Evolutionary conservation across 2,329 filamentous ascomycete species (phyloP).

Genomic region (Fusarium paranaense): DNA sequence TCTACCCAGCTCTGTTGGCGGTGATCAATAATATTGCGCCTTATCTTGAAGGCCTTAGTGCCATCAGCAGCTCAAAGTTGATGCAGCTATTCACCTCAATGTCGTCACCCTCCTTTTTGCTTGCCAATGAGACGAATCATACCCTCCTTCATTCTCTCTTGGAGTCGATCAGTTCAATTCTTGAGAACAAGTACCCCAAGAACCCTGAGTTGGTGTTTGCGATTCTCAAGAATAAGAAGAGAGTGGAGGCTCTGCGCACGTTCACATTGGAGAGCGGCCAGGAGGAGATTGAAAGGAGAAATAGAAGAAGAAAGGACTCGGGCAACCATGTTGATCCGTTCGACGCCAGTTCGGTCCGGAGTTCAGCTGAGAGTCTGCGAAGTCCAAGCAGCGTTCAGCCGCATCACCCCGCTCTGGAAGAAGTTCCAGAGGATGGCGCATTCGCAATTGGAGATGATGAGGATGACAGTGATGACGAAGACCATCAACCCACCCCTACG

Average conservation of each 20-base stretch:
- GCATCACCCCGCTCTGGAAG: conserved; percentile 46
- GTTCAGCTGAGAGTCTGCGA: conserved; percentile 75
- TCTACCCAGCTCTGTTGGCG: conserved; percentile 91
- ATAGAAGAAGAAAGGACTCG: conserved; percentile 75
- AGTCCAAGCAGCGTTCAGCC: conserved; percentile 62
- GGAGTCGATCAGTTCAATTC: conserved; percentile 88
- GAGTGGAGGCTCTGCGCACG: conserved; percentile 84
- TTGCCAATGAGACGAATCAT: conserved; percentile 94
- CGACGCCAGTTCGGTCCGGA: conserved; percentile 64
- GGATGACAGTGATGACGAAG: conserved; percentile 65
- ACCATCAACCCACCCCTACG: conserved; percentile 67
- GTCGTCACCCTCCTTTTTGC: conserved; percentile 90
- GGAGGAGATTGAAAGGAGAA: conserved; percentile 87
- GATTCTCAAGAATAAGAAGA: conserved; percentile 81
- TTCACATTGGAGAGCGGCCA: conserved; percentile 94
- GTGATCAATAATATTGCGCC: conserved; percentile 95
- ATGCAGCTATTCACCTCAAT: conserved; percentile 91
- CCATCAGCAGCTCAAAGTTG: conserved; percentile 81
- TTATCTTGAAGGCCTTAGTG: conserved; percentile 81
- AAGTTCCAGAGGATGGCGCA: conserved; percentile 72
- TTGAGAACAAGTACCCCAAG: conserved; percentile 87
- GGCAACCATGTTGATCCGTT: conserved; percentile 61
- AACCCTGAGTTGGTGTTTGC: conserved; percentile 86
- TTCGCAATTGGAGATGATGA: conserved; percentile 94
- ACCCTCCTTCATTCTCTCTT: conserved; percentile 82